These are phyloP conservation scores for Paramyrothecium sp. DNA, from an alignment of 2,329 filamentous ascomycete genomes.

Conservation along the genomic window DNA sequence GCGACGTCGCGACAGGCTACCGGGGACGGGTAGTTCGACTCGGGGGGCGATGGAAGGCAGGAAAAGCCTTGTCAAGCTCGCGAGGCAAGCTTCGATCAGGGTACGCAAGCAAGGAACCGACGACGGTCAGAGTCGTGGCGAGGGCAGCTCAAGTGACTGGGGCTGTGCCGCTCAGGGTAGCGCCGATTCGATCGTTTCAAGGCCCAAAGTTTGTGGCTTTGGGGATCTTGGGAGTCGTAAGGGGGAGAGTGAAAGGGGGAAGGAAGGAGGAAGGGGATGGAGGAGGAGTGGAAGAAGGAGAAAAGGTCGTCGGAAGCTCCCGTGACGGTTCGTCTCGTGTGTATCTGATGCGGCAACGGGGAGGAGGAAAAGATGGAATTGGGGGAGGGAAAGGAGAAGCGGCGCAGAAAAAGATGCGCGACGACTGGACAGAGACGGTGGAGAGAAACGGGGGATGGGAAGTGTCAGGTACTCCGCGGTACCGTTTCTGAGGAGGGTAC, in stretches of 20 bases:
- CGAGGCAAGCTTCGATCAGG: constrained; percentile 17
- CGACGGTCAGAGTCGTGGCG: background rate
- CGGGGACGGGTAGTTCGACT: too few relatives aligned
- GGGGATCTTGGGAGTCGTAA: background rate
- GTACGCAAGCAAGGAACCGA: constrained; percentile 6
- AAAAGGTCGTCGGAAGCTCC: constrained; percentile 8
- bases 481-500: background rate
- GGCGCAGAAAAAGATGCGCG: constrained; percentile 12
- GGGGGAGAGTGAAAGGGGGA: constrained; percentile 9
- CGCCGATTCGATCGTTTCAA: background rate
- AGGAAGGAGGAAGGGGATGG: constrained; percentile 11
- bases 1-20: background rate
- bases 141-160: background rate
- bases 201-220: background rate
- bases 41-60: background rate
- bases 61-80: constrained; percentile 10
- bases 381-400: constrained; percentile 18
- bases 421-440: too few relatives aligned
- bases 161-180: background rate
- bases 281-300: constrained; percentile 13
- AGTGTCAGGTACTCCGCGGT: too few relatives aligned
- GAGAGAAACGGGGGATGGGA: too few relatives aligned
- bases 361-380: constrained; percentile 15
- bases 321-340: background rate
- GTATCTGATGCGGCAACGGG: background rate